These are phyloP conservation scores for Aegilops tauschii DNA, from an alignment of 176 grass and related monocot genomes.

Conservation along the genomic window DNA sequence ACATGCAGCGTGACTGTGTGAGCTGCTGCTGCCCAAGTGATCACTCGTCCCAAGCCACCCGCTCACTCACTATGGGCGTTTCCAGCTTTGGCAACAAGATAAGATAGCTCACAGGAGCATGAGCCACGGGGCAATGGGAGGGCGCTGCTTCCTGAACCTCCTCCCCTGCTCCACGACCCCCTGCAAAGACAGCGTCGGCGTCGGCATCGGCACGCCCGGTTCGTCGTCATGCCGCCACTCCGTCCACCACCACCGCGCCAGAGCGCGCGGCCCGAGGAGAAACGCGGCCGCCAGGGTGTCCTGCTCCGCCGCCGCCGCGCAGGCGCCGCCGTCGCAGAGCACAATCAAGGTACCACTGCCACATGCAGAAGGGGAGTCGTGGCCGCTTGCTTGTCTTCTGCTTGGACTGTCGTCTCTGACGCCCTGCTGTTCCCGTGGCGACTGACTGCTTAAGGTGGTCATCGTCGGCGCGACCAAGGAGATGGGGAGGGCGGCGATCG, in stretches of 20 bases:
- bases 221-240: slow-evolving; percentile 20
- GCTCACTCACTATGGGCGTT: no score
- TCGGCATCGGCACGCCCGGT: slow-evolving; percentile 25
- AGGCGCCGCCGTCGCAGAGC: slow-evolving; percentile 57
- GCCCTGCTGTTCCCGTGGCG: neutral
- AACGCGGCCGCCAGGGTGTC: slow-evolving; percentile 26
- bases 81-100: no score
- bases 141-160: neutral
- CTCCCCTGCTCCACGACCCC: neutral
- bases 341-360: slow-evolving; percentile 54
- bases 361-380: no score
- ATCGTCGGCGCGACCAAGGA: slow-evolving; percentile 73
- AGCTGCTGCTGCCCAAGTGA: no score
- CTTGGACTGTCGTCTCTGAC: neutral
- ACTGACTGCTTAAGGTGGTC: slow-evolving; percentile 34
- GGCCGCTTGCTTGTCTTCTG: neutral
- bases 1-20: no score
- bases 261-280: neutral
- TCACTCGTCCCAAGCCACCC: no score
- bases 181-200: neutral
- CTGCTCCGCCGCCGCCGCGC: neutral
- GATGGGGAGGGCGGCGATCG: slow-evolving; percentile 60
- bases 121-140: no score
- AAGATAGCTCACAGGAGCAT: no score
- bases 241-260: neutral